These are phyloP conservation scores for Podila minutissima DNA, from an alignment of 192 early-diverging fungal species.

Conservation along the genomic window DNA sequence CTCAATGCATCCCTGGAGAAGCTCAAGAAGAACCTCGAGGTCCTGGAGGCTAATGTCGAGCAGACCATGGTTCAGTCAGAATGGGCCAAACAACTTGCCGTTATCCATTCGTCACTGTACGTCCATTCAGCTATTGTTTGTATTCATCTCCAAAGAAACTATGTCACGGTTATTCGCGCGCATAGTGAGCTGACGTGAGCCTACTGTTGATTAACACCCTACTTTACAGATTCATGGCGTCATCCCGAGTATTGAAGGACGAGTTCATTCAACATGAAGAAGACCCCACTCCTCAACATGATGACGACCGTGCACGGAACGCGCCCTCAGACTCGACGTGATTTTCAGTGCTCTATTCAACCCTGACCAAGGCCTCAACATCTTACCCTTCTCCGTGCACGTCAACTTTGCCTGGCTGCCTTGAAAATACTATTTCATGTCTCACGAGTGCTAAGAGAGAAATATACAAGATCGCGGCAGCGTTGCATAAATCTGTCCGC, in stretches of 20 bases:
- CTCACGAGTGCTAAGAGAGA: too few relatives aligned
- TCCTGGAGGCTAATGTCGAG: slow-evolving; percentile 33
- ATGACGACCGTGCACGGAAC: too few relatives aligned
- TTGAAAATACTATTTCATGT: too few relatives aligned
- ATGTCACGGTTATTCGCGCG: background rate
- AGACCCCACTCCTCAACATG: background rate
- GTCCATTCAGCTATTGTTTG: background rate
- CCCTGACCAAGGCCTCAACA: too few relatives aligned
- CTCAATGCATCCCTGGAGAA: slow-evolving; percentile 43
- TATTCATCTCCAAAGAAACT: too few relatives aligned
- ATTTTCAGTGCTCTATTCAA: background rate
- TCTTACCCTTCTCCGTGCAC: too few relatives aligned
- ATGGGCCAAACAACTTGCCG: slow-evolving; percentile 26
- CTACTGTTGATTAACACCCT: background rate
- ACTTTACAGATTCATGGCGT: background rate
- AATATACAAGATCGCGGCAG: too few relatives aligned
- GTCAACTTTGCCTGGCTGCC: too few relatives aligned
- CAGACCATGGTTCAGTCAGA: slow-evolving; percentile 35
- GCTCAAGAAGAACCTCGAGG: slow-evolving; percentile 34
- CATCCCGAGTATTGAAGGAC: background rate
- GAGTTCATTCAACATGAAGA: background rate
- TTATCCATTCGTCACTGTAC: slow-evolving; percentile 4
- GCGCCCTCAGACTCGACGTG: background rate
- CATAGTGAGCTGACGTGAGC: too few relatives aligned
- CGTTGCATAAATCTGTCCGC: too few relatives aligned